Conservation (phyloP, 2,329 filamentous ascomycete species). For the Aspergillus eucalypticola region DNA sequence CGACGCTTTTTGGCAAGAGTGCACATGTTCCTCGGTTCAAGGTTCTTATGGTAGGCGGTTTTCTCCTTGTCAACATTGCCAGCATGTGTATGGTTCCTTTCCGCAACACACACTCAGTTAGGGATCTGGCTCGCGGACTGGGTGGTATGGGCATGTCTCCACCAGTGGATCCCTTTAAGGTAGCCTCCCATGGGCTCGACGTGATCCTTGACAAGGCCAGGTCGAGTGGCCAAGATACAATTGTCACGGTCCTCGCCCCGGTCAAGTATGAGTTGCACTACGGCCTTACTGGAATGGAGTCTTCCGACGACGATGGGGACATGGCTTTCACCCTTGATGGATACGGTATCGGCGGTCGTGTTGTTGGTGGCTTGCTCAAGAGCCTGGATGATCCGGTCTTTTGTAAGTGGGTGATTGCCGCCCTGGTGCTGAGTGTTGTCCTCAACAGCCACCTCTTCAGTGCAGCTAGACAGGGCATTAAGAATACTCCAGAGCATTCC, state of each 20-base stretch:
- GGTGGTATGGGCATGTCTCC: slow-evolving; percentile 65
- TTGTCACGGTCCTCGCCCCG: slow-evolving; percentile 84
- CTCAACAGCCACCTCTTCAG: slow-evolving; percentile 98
- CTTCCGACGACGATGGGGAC: slow-evolving; percentile 57
- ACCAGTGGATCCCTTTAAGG: slow-evolving; percentile 93
- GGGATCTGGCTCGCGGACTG: slow-evolving; percentile 31
- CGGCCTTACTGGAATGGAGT: slow-evolving; percentile 34
- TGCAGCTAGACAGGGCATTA: slow-evolving; percentile 95
- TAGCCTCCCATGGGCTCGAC: slow-evolving; percentile 89
- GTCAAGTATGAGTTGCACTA: slow-evolving; percentile 89
- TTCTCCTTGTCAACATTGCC: slow-evolving; percentile 83
- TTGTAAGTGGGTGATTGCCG: slow-evolving; percentile 95
- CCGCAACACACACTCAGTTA: slow-evolving; percentile 58
- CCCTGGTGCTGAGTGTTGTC: slow-evolving; percentile 85
- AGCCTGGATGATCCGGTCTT: slow-evolving; percentile 93
- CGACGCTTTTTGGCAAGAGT: slow-evolving; percentile 77
- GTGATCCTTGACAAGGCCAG: slow-evolving; percentile 72
- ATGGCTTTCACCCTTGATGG: slow-evolving; percentile 57
- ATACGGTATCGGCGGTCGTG: slow-evolving; percentile 72
- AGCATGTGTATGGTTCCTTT: slow-evolving; percentile 92
- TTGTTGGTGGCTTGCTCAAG: slow-evolving; percentile 87
- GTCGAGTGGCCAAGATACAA: slow-evolving; percentile 63
- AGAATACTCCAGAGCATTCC: slow-evolving; percentile 61
- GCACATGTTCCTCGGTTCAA: slow-evolving; percentile 94
- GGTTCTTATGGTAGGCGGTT: slow-evolving; percentile 90